Conservation (phyloP, 257 asterid species). For the Plantago major region DNA sequence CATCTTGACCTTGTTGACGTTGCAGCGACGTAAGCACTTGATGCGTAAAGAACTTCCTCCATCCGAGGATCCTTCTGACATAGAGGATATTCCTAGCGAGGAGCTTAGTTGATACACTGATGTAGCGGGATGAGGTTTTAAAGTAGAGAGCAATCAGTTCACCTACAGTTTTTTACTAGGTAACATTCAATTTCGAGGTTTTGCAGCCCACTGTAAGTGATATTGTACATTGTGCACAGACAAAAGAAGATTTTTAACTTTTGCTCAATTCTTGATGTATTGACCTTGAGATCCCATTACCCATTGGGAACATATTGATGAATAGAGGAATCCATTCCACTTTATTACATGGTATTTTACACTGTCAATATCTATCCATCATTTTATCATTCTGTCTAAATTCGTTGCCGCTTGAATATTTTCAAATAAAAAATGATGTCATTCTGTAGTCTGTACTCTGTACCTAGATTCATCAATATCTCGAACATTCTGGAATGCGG, state of each 20-base stretch:
- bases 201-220: conserved; percentile 10
- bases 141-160: conserved; percentile 26
- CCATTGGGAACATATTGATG: neutral
- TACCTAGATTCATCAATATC: neutral
- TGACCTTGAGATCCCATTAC: conserved; percentile 8
- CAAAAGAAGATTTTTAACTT: conserved; percentile 14
- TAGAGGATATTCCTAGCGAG: conserved; percentile 30
- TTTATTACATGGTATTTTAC: conserved; percentile 2
- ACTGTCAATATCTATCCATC: conserved; percentile 11
- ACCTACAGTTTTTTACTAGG: conserved; percentile 9
- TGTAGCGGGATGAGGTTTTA: conserved; percentile 22
- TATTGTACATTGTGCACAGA: conserved; percentile 33
- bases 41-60: conserved; percentile 72
- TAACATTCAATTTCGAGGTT: conserved; percentile 12
- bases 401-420: neutral
- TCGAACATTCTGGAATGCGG: conserved; percentile 13
- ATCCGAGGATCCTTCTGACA: conserved; percentile 30
- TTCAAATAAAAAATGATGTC: neutral
- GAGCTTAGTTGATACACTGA: conserved; percentile 30
- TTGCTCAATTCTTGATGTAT: conserved; percentile 11
- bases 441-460: neutral
- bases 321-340: conserved; percentile 8
- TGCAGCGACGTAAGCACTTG: conserved; percentile 88
- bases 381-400: neutral
- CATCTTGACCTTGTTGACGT: conserved; percentile 59